Evolutionary conservation across 208 protist genomes (phyloP).

Genomic region (Acanthamoeba culbertsoni): DNA sequence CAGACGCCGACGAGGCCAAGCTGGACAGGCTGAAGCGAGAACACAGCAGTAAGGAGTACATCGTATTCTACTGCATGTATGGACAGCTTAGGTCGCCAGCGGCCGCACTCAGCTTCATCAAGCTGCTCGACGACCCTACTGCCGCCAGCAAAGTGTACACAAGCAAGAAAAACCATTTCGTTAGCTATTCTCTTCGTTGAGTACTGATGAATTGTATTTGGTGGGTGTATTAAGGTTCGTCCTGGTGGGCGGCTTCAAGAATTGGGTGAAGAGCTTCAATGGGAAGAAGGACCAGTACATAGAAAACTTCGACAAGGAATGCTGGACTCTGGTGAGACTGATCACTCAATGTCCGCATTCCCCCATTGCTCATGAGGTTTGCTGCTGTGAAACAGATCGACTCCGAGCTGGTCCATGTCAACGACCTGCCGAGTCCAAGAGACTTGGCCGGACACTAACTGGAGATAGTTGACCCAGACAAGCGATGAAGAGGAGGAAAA

Average conservation of each 20-base stretch:
- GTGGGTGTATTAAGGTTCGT: neutral
- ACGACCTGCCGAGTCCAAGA: neutral
- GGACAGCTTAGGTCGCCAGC: neutral
- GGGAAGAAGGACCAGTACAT: neutral
- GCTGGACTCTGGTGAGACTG: neutral
- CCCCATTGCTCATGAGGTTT: neutral
- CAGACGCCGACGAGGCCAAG: neutral
- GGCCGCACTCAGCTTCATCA: neutral
- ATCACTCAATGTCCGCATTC: neutral
- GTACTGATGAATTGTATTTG: neutral
- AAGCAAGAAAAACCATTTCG: too few relatives aligned
- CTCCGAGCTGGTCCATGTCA: neutral
- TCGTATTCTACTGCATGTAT: slow-evolving; percentile 13
- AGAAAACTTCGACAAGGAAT: neutral
- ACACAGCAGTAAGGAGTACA: neutral
- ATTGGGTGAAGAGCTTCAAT: neutral
- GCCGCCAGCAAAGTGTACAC: neutral
- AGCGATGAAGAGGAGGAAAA: too few relatives aligned
- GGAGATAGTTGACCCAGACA: too few relatives aligned
- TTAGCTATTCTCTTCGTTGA: neutral
- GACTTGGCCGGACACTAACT: too few relatives aligned
- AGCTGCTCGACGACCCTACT: neutral
- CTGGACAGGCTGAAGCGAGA: neutral
- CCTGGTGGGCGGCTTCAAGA: neutral
- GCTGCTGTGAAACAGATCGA: neutral